Evolutionary conservation across 345 rosid genomes (phyloP).

Genomic region (Populus euphratica): DNA sequence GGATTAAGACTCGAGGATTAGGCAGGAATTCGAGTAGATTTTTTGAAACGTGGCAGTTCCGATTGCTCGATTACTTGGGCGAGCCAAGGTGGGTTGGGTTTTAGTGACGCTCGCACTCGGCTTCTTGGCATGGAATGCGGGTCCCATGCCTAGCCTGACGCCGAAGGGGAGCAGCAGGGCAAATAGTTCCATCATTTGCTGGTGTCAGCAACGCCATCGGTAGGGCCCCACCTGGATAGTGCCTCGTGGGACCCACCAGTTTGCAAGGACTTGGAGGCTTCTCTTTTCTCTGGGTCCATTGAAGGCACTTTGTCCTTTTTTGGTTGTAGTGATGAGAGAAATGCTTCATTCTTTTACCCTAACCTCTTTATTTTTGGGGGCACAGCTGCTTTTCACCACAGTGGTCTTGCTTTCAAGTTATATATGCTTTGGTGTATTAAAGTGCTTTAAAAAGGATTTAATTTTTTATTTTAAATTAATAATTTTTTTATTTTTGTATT

Average conservation of each 20-base stretch:
- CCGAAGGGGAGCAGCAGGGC: neutral
- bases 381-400: neutral
- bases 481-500: no score
- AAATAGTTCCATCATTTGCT: neutral
- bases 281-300: neutral
- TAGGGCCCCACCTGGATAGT: constrained; percentile 6
- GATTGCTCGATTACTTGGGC: neutral
- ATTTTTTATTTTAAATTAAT: no score
- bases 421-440: no score
- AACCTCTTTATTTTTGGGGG: neutral
- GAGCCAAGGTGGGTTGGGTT: neutral
- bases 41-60: neutral
- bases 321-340: neutral
- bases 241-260: constrained; percentile 11
- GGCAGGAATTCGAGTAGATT: neutral
- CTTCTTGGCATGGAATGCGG: constrained; percentile 1
- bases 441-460: no score
- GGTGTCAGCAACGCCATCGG: constrained; percentile 16
- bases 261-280: constrained; percentile 6
- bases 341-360: neutral
- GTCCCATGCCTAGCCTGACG: neutral
- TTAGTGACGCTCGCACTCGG: neutral
- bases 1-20: neutral
- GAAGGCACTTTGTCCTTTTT: neutral
- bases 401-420: neutral